phyloP scores from a whole-genome alignment of 2,329 filamentous ascomycete species.

The Pseudogymnoascus sp. region DNA sequence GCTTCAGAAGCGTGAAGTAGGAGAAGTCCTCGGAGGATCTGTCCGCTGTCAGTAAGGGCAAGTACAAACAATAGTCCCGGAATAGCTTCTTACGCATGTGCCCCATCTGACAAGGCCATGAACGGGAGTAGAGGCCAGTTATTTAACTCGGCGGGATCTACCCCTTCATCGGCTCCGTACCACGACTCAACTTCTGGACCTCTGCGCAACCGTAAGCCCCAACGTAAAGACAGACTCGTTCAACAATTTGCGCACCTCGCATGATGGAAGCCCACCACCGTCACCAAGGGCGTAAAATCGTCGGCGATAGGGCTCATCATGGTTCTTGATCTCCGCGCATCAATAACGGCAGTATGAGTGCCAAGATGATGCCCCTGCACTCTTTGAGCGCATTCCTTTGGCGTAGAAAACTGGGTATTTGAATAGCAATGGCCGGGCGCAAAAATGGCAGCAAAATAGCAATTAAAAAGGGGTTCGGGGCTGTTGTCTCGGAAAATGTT shows the following conservation, averaged over 20 bases:
- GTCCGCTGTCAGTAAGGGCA: conserved; percentile 11
- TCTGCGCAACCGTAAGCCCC: conserved; percentile 26
- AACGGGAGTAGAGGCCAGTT: conserved; percentile 91
- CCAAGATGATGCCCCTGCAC: conserved; percentile 1
- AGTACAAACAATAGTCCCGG: conserved; percentile 27
- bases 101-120: conserved; percentile 93
- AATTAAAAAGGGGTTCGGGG: neutral
- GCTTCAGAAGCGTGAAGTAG: conserved; percentile 84
- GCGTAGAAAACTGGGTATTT: neutral
- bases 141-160: conserved; percentile 73
- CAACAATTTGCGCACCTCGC: conserved; percentile 40
- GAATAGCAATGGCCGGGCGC: neutral
- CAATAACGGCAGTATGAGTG: conserved; percentile 6
- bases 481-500: conserved; percentile 2
- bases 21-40: conserved; percentile 93
- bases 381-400: conserved; percentile 6
- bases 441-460: neutral
- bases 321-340: conserved; percentile 3
- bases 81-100: conserved; percentile 75
- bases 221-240: conserved; percentile 6
- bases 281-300: conserved; percentile 61
- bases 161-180: conserved; percentile 69
- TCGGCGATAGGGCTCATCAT: conserved; percentile 22
- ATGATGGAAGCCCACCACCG: conserved; percentile 80
- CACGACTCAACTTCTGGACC: conserved; percentile 92